Percentiles rank a stretch among this genome's conserved stretches.
phyloP scores from a whole-genome alignment of 176 grass and related monocot species.

The Aegilops speltoides region DNA sequence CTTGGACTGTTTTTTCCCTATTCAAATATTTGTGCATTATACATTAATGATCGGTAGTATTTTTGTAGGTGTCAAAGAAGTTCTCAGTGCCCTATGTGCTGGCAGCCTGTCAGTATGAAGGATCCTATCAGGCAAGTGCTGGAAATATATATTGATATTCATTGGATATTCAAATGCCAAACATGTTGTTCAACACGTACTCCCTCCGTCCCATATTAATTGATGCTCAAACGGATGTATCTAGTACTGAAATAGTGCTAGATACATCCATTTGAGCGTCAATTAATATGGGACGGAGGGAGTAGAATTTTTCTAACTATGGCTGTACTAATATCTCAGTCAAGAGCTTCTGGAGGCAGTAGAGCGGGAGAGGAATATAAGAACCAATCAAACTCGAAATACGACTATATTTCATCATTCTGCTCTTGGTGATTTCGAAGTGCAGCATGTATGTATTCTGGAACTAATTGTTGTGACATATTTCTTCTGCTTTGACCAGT shows the following conservation, averaged over 20 bases:
- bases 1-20: background rate
- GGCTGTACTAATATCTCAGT: slow-evolving; percentile 40
- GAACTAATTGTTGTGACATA: slow-evolving; percentile 2
- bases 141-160: background rate
- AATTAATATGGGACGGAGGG: no score
- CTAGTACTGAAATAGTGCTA: no score
- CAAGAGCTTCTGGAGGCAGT: slow-evolving; percentile 84
- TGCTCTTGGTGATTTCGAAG: slow-evolving; percentile 73
- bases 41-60: slow-evolving; percentile 21
- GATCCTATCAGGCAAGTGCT: slow-evolving; percentile 76
- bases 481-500: background rate
- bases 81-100: slow-evolving; percentile 98
- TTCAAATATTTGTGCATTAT: slow-evolving; percentile 21
- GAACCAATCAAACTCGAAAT: slow-evolving; percentile 59
- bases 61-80: slow-evolving; percentile 88
- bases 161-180: slow-evolving; percentile 19
- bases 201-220: no score
- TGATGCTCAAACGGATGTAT: no score
- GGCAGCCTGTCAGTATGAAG: slow-evolving; percentile 80
- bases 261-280: no score
- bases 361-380: slow-evolving; percentile 64
- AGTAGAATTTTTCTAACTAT: slow-evolving; percentile 15
- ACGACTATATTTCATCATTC: slow-evolving; percentile 79
- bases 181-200: background rate
- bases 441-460: slow-evolving; percentile 65